A percentile compares a stretch with the other conserved stretches of the same genome.
These are phyloP conservation scores for Brasenia schreberi DNA, from an alignment of 164 flowering plant species.

Conservation along the genomic window DNA sequence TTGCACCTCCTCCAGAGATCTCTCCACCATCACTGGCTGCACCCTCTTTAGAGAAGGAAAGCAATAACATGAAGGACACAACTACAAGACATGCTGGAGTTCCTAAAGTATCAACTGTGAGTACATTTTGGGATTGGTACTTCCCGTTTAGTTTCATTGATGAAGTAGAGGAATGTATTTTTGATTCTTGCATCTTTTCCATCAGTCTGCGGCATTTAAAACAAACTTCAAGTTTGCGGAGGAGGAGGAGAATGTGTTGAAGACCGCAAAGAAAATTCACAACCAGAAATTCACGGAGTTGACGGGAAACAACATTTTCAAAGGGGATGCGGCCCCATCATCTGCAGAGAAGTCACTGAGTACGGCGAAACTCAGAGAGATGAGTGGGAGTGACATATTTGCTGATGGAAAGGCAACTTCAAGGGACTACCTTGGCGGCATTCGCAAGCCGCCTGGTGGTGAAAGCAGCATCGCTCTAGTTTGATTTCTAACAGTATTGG, in stretches of 20 bases:
- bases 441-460: constrained; percentile 98
- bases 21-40: constrained; percentile 38
- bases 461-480: constrained; percentile 94
- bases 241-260: constrained; percentile 31
- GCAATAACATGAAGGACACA: constrained; percentile 45
- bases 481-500: constrained; percentile 31
- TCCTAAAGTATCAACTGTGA: constrained; percentile 50
- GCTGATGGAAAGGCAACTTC: constrained; percentile 75
- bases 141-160: too few species aligned
- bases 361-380: constrained; percentile 71
- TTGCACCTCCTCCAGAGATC: constrained; percentile 83
- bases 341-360: constrained; percentile 80
- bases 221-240: constrained; percentile 34
- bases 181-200: too few species aligned
- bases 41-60: constrained; percentile 42
- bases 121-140: constrained; percentile 3
- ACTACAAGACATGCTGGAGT: constrained; percentile 34
- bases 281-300: constrained; percentile 76
- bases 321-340: constrained; percentile 57
- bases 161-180: too few species aligned
- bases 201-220: constrained; percentile 47
- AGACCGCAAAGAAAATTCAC: constrained; percentile 75
- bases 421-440: constrained; percentile 77
- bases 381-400: constrained; percentile 83
- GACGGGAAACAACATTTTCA: constrained; percentile 84